A percentile compares a stretch with the other conserved stretches of the same genome.
Conservation (phyloP, 176 grass and related monocot species). For the Typha latifolia region DNA sequence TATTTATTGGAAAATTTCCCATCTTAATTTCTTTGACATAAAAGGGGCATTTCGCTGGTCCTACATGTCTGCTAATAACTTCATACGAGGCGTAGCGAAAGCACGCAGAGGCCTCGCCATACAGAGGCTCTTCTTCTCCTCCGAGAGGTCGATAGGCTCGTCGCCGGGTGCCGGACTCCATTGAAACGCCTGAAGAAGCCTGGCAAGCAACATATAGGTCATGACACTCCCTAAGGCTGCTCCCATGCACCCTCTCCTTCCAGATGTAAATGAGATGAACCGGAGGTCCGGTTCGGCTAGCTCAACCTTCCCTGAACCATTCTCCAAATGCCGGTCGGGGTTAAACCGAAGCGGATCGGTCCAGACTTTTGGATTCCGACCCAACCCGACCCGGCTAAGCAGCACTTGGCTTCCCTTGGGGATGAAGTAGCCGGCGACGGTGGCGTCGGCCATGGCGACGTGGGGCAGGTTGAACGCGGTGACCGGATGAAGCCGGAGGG, state of each 20-base stretch:
- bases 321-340: constrained; percentile 15
- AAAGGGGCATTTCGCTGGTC: too few relatives aligned
- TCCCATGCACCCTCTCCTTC: constrained; percentile 21
- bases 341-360: constrained; percentile 21
- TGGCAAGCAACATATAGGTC: constrained; percentile 24
- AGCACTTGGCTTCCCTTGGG: constrained; percentile 28
- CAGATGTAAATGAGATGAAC: constrained; percentile 25
- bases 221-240: constrained; percentile 10
- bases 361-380: constrained; percentile 29
- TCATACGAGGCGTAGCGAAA: constrained; percentile 17
- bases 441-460: constrained; percentile 19
- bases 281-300: constrained; percentile 24
- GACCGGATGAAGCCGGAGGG: constrained; percentile 35
- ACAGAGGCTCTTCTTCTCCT: neutral
- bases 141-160: constrained; percentile 12
- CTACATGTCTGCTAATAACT: too few relatives aligned
- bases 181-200: constrained; percentile 29
- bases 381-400: constrained; percentile 32
- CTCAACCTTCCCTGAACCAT: neutral
- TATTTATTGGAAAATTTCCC: too few relatives aligned
- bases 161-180: constrained; percentile 11
- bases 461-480: constrained; percentile 33
- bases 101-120: constrained; percentile 8
- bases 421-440: constrained; percentile 22
- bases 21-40: too few relatives aligned